phyloP scores from a whole-genome alignment of 1,284 basidiomycete genomes.

The Microbotryum violaceum region DNA sequence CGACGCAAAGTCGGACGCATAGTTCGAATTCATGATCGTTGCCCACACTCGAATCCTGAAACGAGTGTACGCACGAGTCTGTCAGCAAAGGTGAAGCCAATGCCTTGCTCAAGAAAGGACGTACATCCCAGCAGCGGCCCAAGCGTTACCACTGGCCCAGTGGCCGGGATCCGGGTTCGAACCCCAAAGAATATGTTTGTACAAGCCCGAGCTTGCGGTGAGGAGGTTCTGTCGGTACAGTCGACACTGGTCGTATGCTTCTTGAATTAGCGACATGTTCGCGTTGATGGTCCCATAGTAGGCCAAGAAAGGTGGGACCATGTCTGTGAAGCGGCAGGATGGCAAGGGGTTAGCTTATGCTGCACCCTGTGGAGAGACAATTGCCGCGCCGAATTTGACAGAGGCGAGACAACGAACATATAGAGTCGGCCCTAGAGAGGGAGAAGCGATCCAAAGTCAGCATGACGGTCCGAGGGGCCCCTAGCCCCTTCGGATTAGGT shows the following conservation, averaged over 20 bases:
- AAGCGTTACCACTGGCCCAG: constrained; percentile 55
- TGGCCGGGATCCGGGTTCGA: constrained; percentile 28
- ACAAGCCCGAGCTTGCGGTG: constrained; percentile 46
- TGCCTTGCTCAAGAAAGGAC: constrained; percentile 1
- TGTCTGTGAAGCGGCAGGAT: constrained; percentile 7
- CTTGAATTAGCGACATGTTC: constrained; percentile 61
- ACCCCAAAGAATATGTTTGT: constrained; percentile 63
- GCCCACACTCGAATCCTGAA: constrained; percentile 58
- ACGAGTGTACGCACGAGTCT: too few relatives aligned
- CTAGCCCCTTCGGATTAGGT: constrained; percentile 4
- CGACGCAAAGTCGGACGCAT: constrained; percentile 47
- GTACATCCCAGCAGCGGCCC: constrained; percentile 69
- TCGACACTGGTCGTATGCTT: constrained; percentile 69
- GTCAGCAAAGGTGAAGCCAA: not conserved
- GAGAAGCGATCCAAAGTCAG: not conserved
- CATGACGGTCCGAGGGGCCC: not conserved
- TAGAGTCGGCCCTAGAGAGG: constrained; percentile 22
- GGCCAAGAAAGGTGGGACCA: constrained; percentile 56
- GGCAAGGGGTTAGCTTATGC: not conserved
- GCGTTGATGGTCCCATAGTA: constrained; percentile 68
- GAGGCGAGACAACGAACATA: constrained; percentile 38
- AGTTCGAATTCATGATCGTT: constrained; percentile 58
- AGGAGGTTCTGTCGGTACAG: constrained; percentile 57
- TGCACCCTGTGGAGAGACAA: too few relatives aligned
- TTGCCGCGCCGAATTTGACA: not conserved